phyloP scores from a whole-genome alignment of 2,329 filamentous ascomycete species.

The Metarhizium album region DNA sequence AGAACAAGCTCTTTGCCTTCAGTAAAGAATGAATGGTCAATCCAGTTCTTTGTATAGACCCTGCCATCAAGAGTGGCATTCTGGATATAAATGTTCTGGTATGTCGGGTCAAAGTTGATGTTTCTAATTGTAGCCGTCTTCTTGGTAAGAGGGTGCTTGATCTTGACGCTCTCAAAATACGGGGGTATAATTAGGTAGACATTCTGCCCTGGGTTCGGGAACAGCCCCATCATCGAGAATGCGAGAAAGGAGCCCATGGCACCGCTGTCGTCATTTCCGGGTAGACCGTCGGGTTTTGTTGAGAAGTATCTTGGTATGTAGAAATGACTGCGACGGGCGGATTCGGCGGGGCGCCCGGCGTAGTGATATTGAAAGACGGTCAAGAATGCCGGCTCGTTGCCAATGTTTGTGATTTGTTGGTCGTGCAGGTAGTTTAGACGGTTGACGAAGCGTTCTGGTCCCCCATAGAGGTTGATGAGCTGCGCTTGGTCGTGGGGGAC shows the following conservation, averaged over 20 bases:
- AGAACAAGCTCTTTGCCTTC: conserved; percentile 55
- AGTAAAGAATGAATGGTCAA: conserved; percentile 56
- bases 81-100: conserved; percentile 53
- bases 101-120: conserved; percentile 49
- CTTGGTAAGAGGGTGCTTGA: conserved; percentile 46
- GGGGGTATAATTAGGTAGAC: conserved; percentile 63
- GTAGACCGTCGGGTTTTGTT: conserved; percentile 46
- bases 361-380: conserved; percentile 62
- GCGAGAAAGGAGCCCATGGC: conserved; percentile 60
- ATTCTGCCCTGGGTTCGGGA: conserved; percentile 57
- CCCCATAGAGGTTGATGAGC: conserved; percentile 50
- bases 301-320: conserved; percentile 58
- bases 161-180: conserved; percentile 50
- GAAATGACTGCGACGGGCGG: conserved; percentile 43
- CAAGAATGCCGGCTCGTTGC: conserved; percentile 51
- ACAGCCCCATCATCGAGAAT: conserved; percentile 59
- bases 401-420: conserved; percentile 52
- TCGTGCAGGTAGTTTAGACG: conserved; percentile 57
- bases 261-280: conserved; percentile 61
- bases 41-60: conserved; percentile 53
- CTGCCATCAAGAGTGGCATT: conserved; percentile 50
- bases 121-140: conserved; percentile 49
- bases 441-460: conserved; percentile 41
- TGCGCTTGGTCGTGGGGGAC: conserved; percentile 42
- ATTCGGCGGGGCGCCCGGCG: conserved; percentile 48